These are phyloP conservation scores for Cladosporium sp. DNA, from an alignment of 2,329 filamentous ascomycete species.

Conservation along the genomic window DNA sequence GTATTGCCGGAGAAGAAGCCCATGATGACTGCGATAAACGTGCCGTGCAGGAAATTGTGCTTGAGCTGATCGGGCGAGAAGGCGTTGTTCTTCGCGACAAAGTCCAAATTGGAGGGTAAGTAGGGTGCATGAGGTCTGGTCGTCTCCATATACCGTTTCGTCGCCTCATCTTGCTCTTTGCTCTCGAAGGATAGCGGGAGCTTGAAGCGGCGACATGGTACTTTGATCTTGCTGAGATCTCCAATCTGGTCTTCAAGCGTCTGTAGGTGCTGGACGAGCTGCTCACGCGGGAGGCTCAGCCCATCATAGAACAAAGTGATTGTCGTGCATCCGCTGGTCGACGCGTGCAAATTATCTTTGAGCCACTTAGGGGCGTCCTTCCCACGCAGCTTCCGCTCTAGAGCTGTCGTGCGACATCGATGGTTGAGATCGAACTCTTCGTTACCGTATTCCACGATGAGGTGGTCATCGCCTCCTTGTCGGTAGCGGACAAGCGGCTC, in stretches of 20 bases:
- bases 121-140: slow-evolving; percentile 57
- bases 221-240: slow-evolving; percentile 35
- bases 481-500: slow-evolving; percentile 28
- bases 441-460: slow-evolving; percentile 54
- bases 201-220: slow-evolving; percentile 38
- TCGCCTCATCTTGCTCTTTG: slow-evolving; percentile 44
- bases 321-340: slow-evolving; percentile 46
- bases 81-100: slow-evolving; percentile 51
- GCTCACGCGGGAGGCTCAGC: slow-evolving; percentile 28
- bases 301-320: slow-evolving; percentile 40
- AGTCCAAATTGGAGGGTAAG: slow-evolving; percentile 56
- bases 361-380: slow-evolving; percentile 33
- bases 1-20: slow-evolving; percentile 52
- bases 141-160: slow-evolving; percentile 55
- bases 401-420: slow-evolving; percentile 48
- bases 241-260: slow-evolving; percentile 37
- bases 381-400: slow-evolving; percentile 44
- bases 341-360: slow-evolving; percentile 42
- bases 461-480: slow-evolving; percentile 43
- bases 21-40: slow-evolving; percentile 48
- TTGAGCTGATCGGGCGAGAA: slow-evolving; percentile 45
- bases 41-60: slow-evolving; percentile 45
- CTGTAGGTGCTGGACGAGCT: slow-evolving; percentile 35
- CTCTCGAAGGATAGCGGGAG: slow-evolving; percentile 40
- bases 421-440: slow-evolving; percentile 53